phyloP scores from a whole-genome alignment of 1,284 basidiomycete species.

The Anthracocystis setariae region DNA sequence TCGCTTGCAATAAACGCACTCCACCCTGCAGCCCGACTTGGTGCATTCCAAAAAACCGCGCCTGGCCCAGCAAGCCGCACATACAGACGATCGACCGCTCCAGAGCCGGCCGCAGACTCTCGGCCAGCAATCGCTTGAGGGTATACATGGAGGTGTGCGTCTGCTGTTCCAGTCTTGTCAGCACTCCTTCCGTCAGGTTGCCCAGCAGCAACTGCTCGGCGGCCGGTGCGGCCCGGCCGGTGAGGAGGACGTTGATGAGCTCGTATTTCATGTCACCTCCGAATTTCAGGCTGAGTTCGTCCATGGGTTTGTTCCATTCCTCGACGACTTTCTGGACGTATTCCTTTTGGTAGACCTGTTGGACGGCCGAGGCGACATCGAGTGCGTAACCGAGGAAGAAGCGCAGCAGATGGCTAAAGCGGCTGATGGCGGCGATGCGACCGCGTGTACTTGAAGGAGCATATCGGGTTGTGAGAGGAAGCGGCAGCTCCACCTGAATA shows the following conservation, averaged over 20 bases:
- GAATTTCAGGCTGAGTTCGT: constrained; percentile 42
- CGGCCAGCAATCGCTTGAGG: constrained; percentile 23
- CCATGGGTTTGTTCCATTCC: constrained; percentile 51
- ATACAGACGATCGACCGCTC: constrained; percentile 32
- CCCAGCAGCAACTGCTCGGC: constrained; percentile 55
- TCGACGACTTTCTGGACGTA: constrained; percentile 22
- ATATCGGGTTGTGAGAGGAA: constrained; percentile 13
- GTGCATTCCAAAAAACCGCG: constrained; percentile 16
- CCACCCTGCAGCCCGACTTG: constrained; percentile 3
- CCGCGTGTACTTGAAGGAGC: constrained; percentile 10
- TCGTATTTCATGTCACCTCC: constrained; percentile 53
- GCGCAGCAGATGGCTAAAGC: constrained; percentile 34
- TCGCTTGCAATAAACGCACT: constrained; percentile 11
- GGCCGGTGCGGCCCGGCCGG: constrained; percentile 45
- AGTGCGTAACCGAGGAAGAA: constrained; percentile 50
- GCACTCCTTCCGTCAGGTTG: constrained; percentile 55
- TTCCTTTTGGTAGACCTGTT: constrained; percentile 34
- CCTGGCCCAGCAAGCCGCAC: constrained; percentile 12
- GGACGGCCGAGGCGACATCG: constrained; percentile 29
- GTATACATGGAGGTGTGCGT: constrained; percentile 24
- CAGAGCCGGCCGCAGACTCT: constrained; percentile 28
- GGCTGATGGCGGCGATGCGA: constrained; percentile 17
- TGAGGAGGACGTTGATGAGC: constrained; percentile 51
- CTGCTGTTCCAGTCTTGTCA: constrained; percentile 35
- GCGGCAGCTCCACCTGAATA: constrained; percentile 9